These are phyloP conservation scores for maize (Zea mays) DNA, from an alignment of 176 grass and related monocot species.

Conservation along the genomic window Zm-B73-REFERENCE-NAM-5.0 NC_050100.1:54158501-54159000, in stretches of 20 bases:
- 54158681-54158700: background rate
- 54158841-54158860: background rate
- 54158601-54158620: background rate
- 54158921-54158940: slow-evolving; percentile 2
- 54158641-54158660: background rate
- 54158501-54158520: background rate
- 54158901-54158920: background rate
- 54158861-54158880: background rate
- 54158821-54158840: background rate
- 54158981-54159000: too few species aligned
- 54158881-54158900: background rate
- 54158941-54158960: background rate
- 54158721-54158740: background rate
- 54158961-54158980: too few species aligned
- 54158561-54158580: background rate
- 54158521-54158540: background rate
- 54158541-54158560: background rate
- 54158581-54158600: background rate
- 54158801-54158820: background rate
- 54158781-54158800: background rate
- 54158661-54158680: background rate
- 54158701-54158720: background rate
- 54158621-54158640: background rate
- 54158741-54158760: background rate
- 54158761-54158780: background rate